Evolutionary conservation across 2,329 filamentous ascomycete genomes (phyloP), one percentile per base, ranked within the genome.

Genomic region (Fusarium austroafricanum): DNA sequence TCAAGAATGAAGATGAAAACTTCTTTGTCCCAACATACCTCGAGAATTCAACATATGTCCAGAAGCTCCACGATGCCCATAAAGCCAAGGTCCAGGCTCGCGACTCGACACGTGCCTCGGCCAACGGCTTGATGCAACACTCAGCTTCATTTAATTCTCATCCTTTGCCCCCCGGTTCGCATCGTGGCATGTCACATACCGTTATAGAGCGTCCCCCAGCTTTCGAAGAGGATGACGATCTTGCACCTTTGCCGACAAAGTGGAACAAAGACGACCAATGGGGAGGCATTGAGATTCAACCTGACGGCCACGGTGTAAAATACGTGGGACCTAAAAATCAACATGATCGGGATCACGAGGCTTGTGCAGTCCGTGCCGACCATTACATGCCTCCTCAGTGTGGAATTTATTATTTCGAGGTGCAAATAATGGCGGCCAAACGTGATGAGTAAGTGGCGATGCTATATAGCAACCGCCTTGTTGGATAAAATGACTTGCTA

Each of bases 371-470:
- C 59, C 89, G 96, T 56, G 88, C 94, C 28, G 92, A 99, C 77
- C 85, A 94, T 76, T 87, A 90, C 47, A 97, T 98, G 89, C 94
- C 96, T 6, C 85, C 89, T 35, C 91, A 97, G 75, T 96, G 92
- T 70, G 96, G 96, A 3, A 90, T 99, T 61, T 99, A 97, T 79
- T 99, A 99, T 78, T 99, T 89, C 75, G 96, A 99, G 76, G 84
- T 91, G 23, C 80, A 80, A 17, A 81, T 89, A 46, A 59, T 86
- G 26, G 79, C 81, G 17, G 83, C 80, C 52, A 86, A 83, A 73
- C 79, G 80, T 66, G 84, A 87, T 42, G 86, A 88, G 85, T 88
- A 80, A 54, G 86, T 84, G 11, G n/a, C 21, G 10, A 55, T 49
- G 20, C 21, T 26, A 31, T 28, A 54, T 17, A 23, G 9, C 50